These are phyloP conservation scores for Thalassiosira delicatula DNA, from an alignment of 352 stramenopile genomes.

Conservation along the genomic window DNA sequence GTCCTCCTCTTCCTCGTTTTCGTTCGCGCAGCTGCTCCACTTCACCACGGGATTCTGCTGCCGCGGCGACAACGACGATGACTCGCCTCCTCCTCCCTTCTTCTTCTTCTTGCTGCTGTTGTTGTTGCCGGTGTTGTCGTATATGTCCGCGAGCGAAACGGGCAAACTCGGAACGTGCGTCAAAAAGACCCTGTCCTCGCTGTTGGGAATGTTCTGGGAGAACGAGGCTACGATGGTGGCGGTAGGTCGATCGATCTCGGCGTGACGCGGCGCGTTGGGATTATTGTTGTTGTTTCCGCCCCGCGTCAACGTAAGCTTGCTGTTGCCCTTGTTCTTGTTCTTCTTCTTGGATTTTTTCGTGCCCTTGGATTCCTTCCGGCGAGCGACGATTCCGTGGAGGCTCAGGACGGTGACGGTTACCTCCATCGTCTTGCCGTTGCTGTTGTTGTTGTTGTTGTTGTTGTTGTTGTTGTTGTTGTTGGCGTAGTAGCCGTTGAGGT, in stretches of 20 bases:
- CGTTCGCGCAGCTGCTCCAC: background rate
- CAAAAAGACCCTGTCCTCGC: slow-evolving; percentile 19
- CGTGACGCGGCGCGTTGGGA: too few relatives aligned
- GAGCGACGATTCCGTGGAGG: slow-evolving; percentile 11
- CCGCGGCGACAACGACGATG: background rate
- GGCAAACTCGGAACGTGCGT: slow-evolving; percentile 49
- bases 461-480: background rate
- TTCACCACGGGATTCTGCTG: background rate
- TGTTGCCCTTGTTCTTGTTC: too few relatives aligned
- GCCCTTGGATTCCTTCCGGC: background rate
- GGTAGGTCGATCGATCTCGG: too few relatives aligned
- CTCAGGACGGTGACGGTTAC: slow-evolving; percentile 17
- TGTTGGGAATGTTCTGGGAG: slow-evolving; percentile 29
- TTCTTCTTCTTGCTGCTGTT: slow-evolving; percentile 26
- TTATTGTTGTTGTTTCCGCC: too few relatives aligned
- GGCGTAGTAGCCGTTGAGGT: background rate
- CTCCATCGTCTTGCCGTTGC: slow-evolving; percentile 1
- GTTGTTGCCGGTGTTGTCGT: background rate
- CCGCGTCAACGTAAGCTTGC: too few relatives aligned
- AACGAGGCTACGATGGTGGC: slow-evolving; percentile 50
- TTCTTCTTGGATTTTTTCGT: too few relatives aligned
- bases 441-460: background rate
- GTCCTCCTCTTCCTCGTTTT: background rate
- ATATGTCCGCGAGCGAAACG: background rate
- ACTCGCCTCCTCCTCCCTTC: slow-evolving; percentile 8